Conservation (phyloP, 1,284 basidiomycete species). For the Apiotrichum siamense region DNA sequence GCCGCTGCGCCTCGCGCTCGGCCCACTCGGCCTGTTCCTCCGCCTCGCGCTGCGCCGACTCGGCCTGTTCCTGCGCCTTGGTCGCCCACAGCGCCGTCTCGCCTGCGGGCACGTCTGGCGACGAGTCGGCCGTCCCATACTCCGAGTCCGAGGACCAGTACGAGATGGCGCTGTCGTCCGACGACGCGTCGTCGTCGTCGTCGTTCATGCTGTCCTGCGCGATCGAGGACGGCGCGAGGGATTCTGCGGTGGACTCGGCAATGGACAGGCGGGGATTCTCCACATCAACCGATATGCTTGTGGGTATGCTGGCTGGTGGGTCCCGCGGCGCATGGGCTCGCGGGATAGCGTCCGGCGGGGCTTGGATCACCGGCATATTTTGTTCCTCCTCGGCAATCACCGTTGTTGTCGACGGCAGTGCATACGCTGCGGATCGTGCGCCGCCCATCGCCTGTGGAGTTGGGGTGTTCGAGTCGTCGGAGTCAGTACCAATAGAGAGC, state of each 20-base stretch:
- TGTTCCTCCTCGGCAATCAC: background rate
- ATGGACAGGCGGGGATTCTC: background rate
- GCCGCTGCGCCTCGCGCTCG: conserved; percentile 21
- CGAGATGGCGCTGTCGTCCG: conserved; percentile 33
- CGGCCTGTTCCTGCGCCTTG: background rate
- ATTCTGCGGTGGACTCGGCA: background rate
- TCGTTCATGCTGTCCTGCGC: conserved; percentile 14
- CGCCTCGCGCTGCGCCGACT: conserved; percentile 44
- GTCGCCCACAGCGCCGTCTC: too few species aligned
- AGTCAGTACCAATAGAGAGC: background rate
- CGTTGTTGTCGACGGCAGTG: background rate
- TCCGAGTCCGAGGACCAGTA: conserved; percentile 37
- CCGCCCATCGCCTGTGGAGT: background rate
- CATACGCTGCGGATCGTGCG: too few species aligned
- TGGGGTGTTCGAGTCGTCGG: background rate
- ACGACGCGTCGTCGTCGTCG: conserved; percentile 25
- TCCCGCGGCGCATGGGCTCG: too few species aligned
- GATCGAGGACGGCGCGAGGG: background rate
- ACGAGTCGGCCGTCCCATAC: conserved; percentile 12
- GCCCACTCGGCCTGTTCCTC: conserved; percentile 34
- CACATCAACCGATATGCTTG: background rate
- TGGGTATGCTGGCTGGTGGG: too few species aligned
- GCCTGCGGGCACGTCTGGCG: too few species aligned
- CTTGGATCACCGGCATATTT: too few species aligned
- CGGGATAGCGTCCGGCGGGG: too few species aligned